Percentiles rank a stretch among this genome's conserved stretches.
phyloP scores from a whole-genome alignment of 306 rosid genomes.

The Mimosa pudica region DNA sequence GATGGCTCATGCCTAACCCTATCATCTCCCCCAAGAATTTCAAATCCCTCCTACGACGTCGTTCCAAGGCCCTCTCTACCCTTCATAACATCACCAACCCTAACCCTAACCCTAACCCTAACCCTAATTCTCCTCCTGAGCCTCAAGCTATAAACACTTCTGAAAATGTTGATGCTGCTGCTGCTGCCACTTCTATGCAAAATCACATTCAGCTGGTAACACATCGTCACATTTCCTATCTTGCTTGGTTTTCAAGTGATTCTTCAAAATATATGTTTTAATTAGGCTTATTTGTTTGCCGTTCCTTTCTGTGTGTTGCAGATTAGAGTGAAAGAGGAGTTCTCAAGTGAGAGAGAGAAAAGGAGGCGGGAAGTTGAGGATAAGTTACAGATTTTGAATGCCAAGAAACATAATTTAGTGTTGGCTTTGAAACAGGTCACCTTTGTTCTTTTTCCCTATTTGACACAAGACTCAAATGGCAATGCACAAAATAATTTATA shows the following conservation, averaged over 20 bases:
- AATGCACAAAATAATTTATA: no score
- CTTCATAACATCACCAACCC: slow-evolving; percentile 33
- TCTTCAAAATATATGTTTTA: not conserved
- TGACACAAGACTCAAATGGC: no score
- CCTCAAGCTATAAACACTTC: slow-evolving; percentile 29
- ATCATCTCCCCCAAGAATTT: slow-evolving; percentile 74
- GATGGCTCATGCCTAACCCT: slow-evolving; percentile 81
- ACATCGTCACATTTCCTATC: slow-evolving; percentile 29
- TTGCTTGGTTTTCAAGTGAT: slow-evolving; percentile 7
- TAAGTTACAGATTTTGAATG: slow-evolving; percentile 73
- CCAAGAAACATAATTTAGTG: slow-evolving; percentile 82
- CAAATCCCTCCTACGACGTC: slow-evolving; percentile 70
- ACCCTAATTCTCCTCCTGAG: slow-evolving; percentile 23
- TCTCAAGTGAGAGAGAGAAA: slow-evolving; percentile 49
- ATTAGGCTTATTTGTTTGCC: slow-evolving; percentile 4
- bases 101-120: slow-evolving; percentile 25
- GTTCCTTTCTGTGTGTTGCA: slow-evolving; percentile 28
- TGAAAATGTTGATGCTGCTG: slow-evolving; percentile 40
- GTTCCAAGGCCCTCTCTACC: slow-evolving; percentile 77
- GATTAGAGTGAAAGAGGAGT: slow-evolving; percentile 48
- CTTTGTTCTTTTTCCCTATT: no score
- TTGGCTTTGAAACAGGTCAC: slow-evolving; percentile 82
- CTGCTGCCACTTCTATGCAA: slow-evolving; percentile 14
- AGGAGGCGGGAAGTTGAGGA: slow-evolving; percentile 82
- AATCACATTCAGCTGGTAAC: slow-evolving; percentile 38